These are phyloP conservation scores for Metschnikowia henanensis DNA, from an alignment of 805 yeast species.

Conservation along the genomic window DNA sequence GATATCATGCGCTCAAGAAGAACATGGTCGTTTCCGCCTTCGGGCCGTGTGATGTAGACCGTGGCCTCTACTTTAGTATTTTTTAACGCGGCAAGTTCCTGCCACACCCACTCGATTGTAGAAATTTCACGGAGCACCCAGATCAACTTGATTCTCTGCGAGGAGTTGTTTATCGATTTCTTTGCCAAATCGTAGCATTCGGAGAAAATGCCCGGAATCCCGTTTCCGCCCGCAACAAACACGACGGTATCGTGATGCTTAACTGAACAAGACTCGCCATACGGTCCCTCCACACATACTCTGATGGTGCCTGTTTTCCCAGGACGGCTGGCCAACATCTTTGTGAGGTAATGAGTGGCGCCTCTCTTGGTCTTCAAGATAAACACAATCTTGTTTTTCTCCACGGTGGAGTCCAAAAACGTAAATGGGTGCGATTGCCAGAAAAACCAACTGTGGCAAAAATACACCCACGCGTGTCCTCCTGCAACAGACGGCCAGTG, in stretches of 20 bases:
- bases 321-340: constrained; percentile 28
- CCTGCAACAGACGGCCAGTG: constrained; percentile 41
- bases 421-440: constrained; percentile 48
- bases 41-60: constrained; percentile 18
- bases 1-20: constrained; percentile 10
- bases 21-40: constrained; percentile 1
- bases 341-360: constrained; percentile 33
- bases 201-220: constrained; percentile 60
- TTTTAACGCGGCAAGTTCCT: constrained; percentile 14
- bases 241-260: constrained; percentile 53
- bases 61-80: constrained; percentile 14
- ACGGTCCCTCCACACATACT: constrained; percentile 65
- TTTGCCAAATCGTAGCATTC: constrained; percentile 36
- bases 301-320: constrained; percentile 29
- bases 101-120: constrained; percentile 17
- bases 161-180: constrained; percentile 19
- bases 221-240: constrained; percentile 73
- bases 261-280: constrained; percentile 55
- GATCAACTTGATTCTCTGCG: constrained; percentile 13
- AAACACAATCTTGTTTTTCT: constrained; percentile 26
- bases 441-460: constrained; percentile 33
- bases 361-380: constrained; percentile 41
- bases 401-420: constrained; percentile 23
- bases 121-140: constrained; percentile 19
- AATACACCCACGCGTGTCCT: constrained; percentile 42